Percentiles rank a stretch among this genome's conserved stretches.
These are phyloP conservation scores for Yarrowia divulgata DNA, from an alignment of 805 yeast genomes.

Conservation along the genomic window DNA sequence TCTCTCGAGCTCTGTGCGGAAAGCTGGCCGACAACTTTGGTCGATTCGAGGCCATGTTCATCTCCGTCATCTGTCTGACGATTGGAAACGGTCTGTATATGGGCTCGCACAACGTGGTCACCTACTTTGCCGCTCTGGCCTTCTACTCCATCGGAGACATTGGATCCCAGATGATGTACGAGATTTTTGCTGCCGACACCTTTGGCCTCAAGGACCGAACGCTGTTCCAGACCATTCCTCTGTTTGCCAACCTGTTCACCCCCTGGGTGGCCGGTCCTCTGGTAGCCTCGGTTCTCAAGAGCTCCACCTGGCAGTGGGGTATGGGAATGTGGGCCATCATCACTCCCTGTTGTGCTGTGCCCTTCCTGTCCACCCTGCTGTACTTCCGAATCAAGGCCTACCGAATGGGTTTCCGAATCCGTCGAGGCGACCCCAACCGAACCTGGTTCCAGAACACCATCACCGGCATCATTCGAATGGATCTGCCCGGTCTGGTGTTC, in stretches of 20 bases:
- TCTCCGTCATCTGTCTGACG: constrained; percentile 31
- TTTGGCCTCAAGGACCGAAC: constrained; percentile 55
- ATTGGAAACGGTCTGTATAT: constrained; percentile 23
- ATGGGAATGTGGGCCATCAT: constrained; percentile 59
- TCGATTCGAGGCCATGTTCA: constrained; percentile 33
- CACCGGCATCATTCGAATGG: constrained; percentile 24
- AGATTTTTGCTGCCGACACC: constrained; percentile 52
- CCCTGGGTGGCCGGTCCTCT: constrained; percentile 53
- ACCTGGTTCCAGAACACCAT: constrained; percentile 20
- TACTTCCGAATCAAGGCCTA: constrained; percentile 43
- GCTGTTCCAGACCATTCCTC: constrained; percentile 50
- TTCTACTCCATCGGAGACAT: constrained; percentile 53
- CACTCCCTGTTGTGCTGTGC: constrained; percentile 52
- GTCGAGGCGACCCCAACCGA: constrained; percentile 38
- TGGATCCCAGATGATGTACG: constrained; percentile 52
- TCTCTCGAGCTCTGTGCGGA: constrained; percentile 16
- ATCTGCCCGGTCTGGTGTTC: constrained; percentile 21
- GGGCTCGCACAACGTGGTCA: constrained; percentile 46
- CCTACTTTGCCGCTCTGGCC: constrained; percentile 53
- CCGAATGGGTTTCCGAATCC: constrained; percentile 39
- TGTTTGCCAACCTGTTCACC: constrained; percentile 53
- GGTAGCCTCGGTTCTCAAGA: constrained; percentile 47
- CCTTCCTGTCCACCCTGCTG: constrained; percentile 43
- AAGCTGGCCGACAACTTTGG: constrained; percentile 30
- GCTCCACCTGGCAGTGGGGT: constrained; percentile 60